These are phyloP conservation scores for Exobasidium rhododendri DNA, from an alignment of 1,284 basidiomycete genomes.

Conservation along the genomic window DNA sequence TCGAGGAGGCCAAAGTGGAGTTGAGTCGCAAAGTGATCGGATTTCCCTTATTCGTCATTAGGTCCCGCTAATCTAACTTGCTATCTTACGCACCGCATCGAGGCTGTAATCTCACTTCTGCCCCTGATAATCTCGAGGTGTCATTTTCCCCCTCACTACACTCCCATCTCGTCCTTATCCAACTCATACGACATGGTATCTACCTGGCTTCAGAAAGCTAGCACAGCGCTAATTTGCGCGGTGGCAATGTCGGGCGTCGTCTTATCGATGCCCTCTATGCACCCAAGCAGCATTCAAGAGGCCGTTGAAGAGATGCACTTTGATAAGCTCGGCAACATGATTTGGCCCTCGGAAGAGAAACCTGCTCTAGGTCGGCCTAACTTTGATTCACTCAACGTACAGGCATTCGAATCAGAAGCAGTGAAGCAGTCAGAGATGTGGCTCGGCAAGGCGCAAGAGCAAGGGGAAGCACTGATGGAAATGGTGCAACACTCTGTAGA, in stretches of 20 bases:
- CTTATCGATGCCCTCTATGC: background rate
- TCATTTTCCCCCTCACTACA: no score
- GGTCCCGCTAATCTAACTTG: no score
- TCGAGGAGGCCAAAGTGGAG: no score
- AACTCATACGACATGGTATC: no score
- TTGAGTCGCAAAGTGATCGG: no score
- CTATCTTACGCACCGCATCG: no score
- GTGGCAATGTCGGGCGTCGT: slow-evolving; percentile 15
- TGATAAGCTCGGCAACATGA: slow-evolving; percentile 37
- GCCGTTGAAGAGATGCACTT: slow-evolving; percentile 38
- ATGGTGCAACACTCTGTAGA: background rate
- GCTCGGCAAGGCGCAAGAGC: slow-evolving; percentile 15
- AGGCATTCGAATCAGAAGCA: slow-evolving; percentile 16
- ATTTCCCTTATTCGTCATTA: no score
- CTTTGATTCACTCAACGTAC: slow-evolving; percentile 30
- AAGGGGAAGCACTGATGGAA: slow-evolving; percentile 5
- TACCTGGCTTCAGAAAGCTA: slow-evolving; percentile 42
- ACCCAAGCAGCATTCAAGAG: background rate
- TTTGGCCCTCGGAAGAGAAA: slow-evolving; percentile 30
- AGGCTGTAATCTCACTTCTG: no score
- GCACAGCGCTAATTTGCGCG: slow-evolving; percentile 40
- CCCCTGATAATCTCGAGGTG: no score
- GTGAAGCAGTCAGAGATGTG: slow-evolving; percentile 7
- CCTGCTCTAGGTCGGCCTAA: slow-evolving; percentile 36
- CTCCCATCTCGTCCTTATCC: no score